Conservation (phyloP, 2,329 filamentous ascomycete species). For the Phialemoniopsis sp. region DNA sequence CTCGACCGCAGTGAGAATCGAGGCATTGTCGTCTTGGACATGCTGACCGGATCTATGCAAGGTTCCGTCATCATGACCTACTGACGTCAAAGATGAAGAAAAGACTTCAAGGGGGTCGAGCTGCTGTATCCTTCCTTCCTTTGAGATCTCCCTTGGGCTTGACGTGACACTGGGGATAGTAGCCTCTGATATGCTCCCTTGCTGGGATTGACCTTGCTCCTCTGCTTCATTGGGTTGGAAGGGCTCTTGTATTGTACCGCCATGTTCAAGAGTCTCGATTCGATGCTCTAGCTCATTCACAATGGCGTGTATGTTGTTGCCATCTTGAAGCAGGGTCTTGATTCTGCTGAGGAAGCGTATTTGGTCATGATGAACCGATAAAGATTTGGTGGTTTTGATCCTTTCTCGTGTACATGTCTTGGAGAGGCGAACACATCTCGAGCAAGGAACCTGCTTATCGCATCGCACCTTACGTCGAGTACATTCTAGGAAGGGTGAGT, state of each 20-base stretch:
- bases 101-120: too few species aligned
- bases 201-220: too few species aligned
- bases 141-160: neutral
- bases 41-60: neutral
- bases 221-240: too few species aligned
- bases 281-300: constrained; percentile 8
- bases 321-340: neutral
- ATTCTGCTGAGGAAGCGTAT: constrained; percentile 5
- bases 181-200: too few species aligned
- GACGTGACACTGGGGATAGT: too few species aligned
- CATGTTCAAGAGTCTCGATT: too few species aligned
- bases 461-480: too few species aligned
- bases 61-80: neutral
- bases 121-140: too few species aligned
- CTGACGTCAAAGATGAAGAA: too few species aligned
- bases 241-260: too few species aligned
- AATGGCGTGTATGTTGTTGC: constrained; percentile 5
- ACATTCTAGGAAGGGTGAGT: too few species aligned
- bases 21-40: constrained; percentile 8
- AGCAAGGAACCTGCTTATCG: constrained; percentile 8
- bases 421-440: constrained; percentile 6
- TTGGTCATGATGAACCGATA: constrained; percentile 8
- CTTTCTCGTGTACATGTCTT: constrained; percentile 8
- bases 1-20: constrained; percentile 22
- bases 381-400: constrained; percentile 9